Base-by-base conservation (phyloP, 805 yeast genomes). In the Kazachstania viticola region DNA sequence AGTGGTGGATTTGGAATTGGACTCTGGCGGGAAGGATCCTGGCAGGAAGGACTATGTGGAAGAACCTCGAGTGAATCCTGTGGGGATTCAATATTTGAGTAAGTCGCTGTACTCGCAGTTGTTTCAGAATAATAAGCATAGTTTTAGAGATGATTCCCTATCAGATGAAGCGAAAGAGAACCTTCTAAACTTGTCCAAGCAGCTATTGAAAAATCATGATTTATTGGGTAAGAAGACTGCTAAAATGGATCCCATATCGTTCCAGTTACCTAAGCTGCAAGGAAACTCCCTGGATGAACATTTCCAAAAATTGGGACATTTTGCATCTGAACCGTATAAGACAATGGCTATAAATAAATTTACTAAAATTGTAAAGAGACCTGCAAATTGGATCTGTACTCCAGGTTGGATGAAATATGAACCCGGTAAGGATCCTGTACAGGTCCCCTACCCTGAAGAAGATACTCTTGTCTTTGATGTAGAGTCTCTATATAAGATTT, bases 331-430 rank as follows among this genome's bases (percentile, higher is more conserved):
- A 27, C 79, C 83, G 0, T 87, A 80, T 52, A 49, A 69, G 26
- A 42, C 65, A 1, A 60, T 46, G 51, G 50, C 73, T 45, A 69
- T 76, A 2, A 49, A 65, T 14, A 42, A 58, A 4, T 67, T 82
- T 29, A 51, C 61, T 1, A 41, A 37, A 1, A 39, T 54, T 17
- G 69, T 48, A 43, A 60, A 39, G 11, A 45, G 36, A 31, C 83
- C 85, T 0, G 31, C 44, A 5, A 34, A 58, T 3, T 83, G 94
- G 85, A 34, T 55, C 2, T 51, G 70, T 31, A 49, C 61, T 41
- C 55, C 82, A 3, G 97, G 98, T 6, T 91, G 97, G 97, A 65
- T 72, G 13, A 64, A 79, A 44, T 88, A 91, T 52, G 70, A 58
- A 3, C 59, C 61, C 0, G 77, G 76, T 1, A 49, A 59, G 32